Percentiles rank a stretch among this genome's conserved stretches.
Evolutionary conservation across 2,329 filamentous ascomycete species (phyloP).

Genomic region (Calonectria honghensis): DNA sequence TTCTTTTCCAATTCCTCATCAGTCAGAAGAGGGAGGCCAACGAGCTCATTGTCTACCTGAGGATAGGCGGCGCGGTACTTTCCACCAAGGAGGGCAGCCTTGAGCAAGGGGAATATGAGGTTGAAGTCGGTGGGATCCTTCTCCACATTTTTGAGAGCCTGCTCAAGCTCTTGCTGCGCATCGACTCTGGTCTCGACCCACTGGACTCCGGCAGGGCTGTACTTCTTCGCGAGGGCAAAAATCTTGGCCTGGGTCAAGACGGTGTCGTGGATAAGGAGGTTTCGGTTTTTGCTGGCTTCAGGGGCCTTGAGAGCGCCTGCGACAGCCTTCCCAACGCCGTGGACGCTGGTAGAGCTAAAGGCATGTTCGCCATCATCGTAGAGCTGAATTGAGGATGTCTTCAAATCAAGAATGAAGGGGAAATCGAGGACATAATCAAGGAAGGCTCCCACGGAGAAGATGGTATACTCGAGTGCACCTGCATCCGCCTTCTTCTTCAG

Average conservation of each 20-base stretch:
- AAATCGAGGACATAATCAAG: constrained; percentile 11
- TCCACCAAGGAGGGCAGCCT: constrained; percentile 19
- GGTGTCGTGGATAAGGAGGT: constrained; percentile 21
- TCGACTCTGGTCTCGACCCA: constrained; percentile 21
- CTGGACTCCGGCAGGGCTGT: not conserved
- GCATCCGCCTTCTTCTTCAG: constrained; percentile 27
- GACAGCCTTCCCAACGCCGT: constrained; percentile 29
- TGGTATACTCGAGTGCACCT: constrained; percentile 28
- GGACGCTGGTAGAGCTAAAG: constrained; percentile 31
- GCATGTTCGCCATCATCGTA: constrained; percentile 19
- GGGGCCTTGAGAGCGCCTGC: constrained; percentile 21
- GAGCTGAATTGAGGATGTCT: constrained; percentile 4
- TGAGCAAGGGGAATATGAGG: not conserved
- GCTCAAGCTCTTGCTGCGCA: not conserved
- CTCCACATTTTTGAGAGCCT: not conserved
- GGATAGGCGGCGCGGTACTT: constrained; percentile 14
- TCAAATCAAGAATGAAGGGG: constrained; percentile 15
- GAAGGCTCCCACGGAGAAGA: constrained; percentile 22
- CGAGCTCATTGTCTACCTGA: constrained; percentile 31
- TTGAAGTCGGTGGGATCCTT: not conserved
- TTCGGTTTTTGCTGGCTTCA: constrained; percentile 33
- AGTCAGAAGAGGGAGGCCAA: constrained; percentile 28
- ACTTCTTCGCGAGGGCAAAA: constrained; percentile 28
- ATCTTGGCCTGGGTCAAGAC: constrained; percentile 33
- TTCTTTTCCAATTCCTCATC: constrained; percentile 31